phyloP scores from a whole-genome alignment of 768 basidiomycete genomes.

The Xerocomus spinulosus region DNA sequence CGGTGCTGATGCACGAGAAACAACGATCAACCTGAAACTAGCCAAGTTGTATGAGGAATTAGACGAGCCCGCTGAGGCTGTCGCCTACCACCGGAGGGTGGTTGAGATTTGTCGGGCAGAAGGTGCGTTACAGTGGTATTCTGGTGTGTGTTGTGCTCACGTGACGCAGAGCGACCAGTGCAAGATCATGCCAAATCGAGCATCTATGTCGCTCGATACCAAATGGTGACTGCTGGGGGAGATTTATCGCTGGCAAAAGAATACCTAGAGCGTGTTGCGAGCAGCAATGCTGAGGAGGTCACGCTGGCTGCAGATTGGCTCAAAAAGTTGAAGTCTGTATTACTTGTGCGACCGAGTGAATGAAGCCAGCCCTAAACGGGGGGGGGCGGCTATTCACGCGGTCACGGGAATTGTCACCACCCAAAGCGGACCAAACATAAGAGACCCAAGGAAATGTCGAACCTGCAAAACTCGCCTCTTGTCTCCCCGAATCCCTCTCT shows the following conservation, averaged over 20 bases:
- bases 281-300: slow-evolving; percentile 81
- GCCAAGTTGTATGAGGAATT: slow-evolving; percentile 67
- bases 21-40: slow-evolving; percentile 64
- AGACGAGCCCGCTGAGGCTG: slow-evolving; percentile 63
- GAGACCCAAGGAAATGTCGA: slow-evolving; percentile 33
- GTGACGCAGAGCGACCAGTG: slow-evolving; percentile 51
- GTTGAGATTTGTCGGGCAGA: slow-evolving; percentile 58
- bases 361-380: slow-evolving; percentile 31
- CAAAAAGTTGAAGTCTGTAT: slow-evolving; percentile 46
- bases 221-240: slow-evolving; percentile 57
- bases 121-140: slow-evolving; percentile 35
- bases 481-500: background rate
- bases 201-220: slow-evolving; percentile 77
- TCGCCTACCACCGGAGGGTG: slow-evolving; percentile 76
- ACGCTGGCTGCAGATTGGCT: slow-evolving; percentile 67
- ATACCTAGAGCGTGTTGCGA: slow-evolving; percentile 68
- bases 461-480: slow-evolving; percentile 25
- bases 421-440: slow-evolving; percentile 39
- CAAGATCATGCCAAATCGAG: slow-evolving; percentile 82
- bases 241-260: slow-evolving; percentile 67
- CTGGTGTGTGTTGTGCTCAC: slow-evolving; percentile 7
- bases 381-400: slow-evolving; percentile 28
- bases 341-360: slow-evolving; percentile 19
- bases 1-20: slow-evolving; percentile 74
- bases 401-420: slow-evolving; percentile 34